Base-by-base conservation (phyloP, 2,329 filamentous ascomycete genomes). In the Peltaster fructicola region DNA sequence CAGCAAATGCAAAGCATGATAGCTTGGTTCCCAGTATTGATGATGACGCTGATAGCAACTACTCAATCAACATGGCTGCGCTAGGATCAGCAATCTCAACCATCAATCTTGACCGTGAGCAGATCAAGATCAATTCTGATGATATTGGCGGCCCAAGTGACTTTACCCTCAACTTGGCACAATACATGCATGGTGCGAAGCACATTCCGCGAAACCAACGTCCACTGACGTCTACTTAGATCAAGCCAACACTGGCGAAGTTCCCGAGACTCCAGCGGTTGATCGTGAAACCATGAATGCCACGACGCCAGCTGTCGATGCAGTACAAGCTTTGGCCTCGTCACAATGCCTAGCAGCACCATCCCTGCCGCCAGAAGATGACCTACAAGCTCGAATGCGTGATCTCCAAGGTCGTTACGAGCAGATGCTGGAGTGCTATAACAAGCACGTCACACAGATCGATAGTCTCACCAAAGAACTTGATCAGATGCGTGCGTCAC, bases 101-200 rank as follows among this genome's bases (percentile, higher is more conserved):
- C 4, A 20, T 18, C 7, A 23, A 21, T 8, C 21, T 18, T 9
- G 23, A 33, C 5, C 32, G 33, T 17, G 29, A 30, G 21, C 26
- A 22, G 8, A 18, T 9, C 7, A 20, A 16, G 13, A 32, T 51
- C 11, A 29, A 35, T 17, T 48, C 44, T 25, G 45, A 48, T 26
- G 47, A 50, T 22, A 50, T 51, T 20, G 48, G 50, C 21, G 48
- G 47, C 6, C 48, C 48, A 2, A 47, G 40, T 29, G 47, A 51
- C 33, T 51, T 51, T 21, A 51, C 48, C 6, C 33, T 44, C 18
- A 46, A 51, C 34, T 42, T 51, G 38, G 41, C 39, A 14, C 35
- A 39, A 26, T 50, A 40, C 39, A 47, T 49, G 37, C 29, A 30
- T 14, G 40, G 42, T 13, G 39, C 34, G 11, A 13, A 16, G 15